A percentile compares a stretch with the other conserved stretches of the same genome.
phyloP scores from a whole-genome alignment of 805 yeast genomes.

The Naumovozyma castellii region DNA sequence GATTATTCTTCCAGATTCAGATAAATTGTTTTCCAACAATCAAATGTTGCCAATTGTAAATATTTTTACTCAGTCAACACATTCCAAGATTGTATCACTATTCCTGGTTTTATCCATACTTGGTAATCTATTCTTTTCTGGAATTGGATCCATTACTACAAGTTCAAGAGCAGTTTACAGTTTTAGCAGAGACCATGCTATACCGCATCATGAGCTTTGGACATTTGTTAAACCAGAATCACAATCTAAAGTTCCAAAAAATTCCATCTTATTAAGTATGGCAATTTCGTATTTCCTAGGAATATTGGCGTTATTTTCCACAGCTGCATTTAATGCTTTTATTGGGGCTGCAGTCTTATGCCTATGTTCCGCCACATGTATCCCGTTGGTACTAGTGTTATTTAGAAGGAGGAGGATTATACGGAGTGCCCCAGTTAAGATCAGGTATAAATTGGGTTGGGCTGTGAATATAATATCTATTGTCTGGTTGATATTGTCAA shows the following conservation, averaged over 20 bases:
- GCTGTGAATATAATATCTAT: constrained; percentile 49
- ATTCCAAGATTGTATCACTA: constrained; percentile 58
- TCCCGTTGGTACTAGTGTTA: constrained; percentile 59
- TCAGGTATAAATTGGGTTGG: constrained; percentile 54
- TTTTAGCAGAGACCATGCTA: constrained; percentile 74
- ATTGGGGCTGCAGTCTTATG: constrained; percentile 75
- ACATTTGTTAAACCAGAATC: constrained; percentile 49
- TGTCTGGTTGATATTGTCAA: constrained; percentile 49
- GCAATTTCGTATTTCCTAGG: constrained; percentile 52
- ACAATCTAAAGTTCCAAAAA: constrained; percentile 54
- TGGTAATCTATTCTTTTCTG: constrained; percentile 66
- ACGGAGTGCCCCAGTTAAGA: constrained; percentile 58
- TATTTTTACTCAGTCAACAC: constrained; percentile 62
- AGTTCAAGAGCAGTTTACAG: constrained; percentile 77
- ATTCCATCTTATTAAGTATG: constrained; percentile 59
- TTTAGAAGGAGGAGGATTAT: constrained; percentile 51
- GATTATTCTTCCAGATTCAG: constrained; percentile 60
- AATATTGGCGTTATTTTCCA: constrained; percentile 54
- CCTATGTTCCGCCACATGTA: constrained; percentile 63
- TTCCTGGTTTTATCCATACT: constrained; percentile 55
- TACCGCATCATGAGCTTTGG: constrained; percentile 60
- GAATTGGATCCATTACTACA: constrained; percentile 71
- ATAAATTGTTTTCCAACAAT: constrained; percentile 44
- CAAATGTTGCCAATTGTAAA: constrained; percentile 72
- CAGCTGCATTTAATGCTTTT: constrained; percentile 73